phyloP scores from a whole-genome alignment of 2,329 filamentous ascomycete species.

The Byssochlamys sp. region DNA sequence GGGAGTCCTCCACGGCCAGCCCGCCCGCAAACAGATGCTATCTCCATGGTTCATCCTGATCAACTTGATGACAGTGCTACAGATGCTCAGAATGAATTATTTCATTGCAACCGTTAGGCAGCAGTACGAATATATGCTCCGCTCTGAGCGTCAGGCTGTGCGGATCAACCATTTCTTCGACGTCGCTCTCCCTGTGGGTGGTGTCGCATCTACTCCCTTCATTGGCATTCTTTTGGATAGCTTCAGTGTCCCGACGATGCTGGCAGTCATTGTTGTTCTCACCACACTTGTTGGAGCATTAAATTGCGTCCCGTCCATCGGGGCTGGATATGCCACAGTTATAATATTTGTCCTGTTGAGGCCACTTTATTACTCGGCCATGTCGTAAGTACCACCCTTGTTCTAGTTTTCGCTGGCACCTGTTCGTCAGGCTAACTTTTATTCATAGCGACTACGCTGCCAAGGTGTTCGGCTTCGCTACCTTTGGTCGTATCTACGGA shows the following conservation, averaged over 20 bases:
- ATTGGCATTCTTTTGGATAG: conserved; percentile 73
- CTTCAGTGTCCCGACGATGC: conserved; percentile 60
- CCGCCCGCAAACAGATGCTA: conserved; percentile 60
- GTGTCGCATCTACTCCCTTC: conserved; percentile 71
- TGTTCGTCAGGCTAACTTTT: background rate
- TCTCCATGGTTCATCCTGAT: conserved; percentile 80
- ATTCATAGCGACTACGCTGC: conserved; percentile 61
- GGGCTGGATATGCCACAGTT: conserved; percentile 63
- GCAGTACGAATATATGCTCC: conserved; percentile 71
- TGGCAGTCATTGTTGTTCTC: conserved; percentile 58
- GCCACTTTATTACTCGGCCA: conserved; percentile 82
- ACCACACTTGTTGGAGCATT: conserved; percentile 68
- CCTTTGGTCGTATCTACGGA: conserved; percentile 85
- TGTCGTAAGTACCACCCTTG: conserved; percentile 46
- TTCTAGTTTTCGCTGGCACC: background rate
- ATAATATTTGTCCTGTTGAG: conserved; percentile 76
- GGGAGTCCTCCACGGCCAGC: conserved; percentile 68
- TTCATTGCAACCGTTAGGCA: conserved; percentile 73
- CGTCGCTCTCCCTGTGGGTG: conserved; percentile 67
- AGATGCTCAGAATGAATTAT: conserved; percentile 75
- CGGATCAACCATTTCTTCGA: conserved; percentile 78
- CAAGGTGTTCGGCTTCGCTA: conserved; percentile 86
- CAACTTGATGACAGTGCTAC: conserved; percentile 63
- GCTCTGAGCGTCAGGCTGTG: conserved; percentile 50
- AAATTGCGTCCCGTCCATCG: conserved; percentile 58